A percentile compares a stretch with the other conserved stretches of the same genome.
Conservation (phyloP, 345 rosid species). For the Corchorus capsularis region DNA sequence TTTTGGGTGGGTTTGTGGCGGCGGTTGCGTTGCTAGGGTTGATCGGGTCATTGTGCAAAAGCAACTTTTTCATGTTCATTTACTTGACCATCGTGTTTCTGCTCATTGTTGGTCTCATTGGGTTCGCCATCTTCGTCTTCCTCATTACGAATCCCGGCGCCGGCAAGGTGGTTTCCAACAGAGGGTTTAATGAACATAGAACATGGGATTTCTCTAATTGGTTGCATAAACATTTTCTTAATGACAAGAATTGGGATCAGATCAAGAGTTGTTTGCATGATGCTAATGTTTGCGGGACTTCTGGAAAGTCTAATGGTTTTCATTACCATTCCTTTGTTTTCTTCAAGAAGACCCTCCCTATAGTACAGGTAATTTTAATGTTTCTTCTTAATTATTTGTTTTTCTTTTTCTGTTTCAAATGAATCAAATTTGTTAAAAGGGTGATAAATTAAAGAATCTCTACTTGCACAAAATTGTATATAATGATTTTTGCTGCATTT, state of each 20-base stretch:
- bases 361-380: neutral
- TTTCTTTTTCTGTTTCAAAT: no score
- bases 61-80: constrained; percentile 8
- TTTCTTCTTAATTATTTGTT: neutral
- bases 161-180: constrained; percentile 7
- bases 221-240: constrained; percentile 19
- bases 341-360: constrained; percentile 14
- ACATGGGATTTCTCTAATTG: constrained; percentile 25
- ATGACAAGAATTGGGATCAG: constrained; percentile 23
- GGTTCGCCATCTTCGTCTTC: constrained; percentile 19
- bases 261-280: constrained; percentile 36
- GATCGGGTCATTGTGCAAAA: constrained; percentile 5
- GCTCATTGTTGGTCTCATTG: neutral
- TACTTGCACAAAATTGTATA: no score
- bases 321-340: neutral
- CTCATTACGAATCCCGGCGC: constrained; percentile 14
- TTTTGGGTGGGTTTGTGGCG: neutral
- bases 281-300: constrained; percentile 22
- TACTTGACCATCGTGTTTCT: constrained; percentile 16
- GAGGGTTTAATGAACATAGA: constrained; percentile 10
- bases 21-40: constrained; percentile 11
- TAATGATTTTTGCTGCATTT: no score
- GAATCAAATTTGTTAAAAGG: no score
- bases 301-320: neutral
- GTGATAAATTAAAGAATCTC: no score